Conservation (phyloP, 768 basidiomycete genomes). For the Pulveroboletus sp. region DNA sequence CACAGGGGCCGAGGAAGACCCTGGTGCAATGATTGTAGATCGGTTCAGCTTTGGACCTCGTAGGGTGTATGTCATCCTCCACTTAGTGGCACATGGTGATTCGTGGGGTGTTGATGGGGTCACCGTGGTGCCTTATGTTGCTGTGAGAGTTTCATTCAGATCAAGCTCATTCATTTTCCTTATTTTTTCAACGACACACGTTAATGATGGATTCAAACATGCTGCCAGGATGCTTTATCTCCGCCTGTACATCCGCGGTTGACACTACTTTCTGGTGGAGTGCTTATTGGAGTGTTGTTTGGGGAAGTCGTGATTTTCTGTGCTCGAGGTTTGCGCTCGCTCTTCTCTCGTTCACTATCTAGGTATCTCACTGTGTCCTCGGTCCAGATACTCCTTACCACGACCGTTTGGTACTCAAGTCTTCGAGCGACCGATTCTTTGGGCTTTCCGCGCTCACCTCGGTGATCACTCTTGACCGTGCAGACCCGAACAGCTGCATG, state of each 20-base stretch:
- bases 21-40: slow-evolving; percentile 30
- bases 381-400: slow-evolving; percentile 60
- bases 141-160: slow-evolving; percentile 40
- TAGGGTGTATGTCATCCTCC: slow-evolving; percentile 60
- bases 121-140: slow-evolving; percentile 68
- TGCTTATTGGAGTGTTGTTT: slow-evolving; percentile 60
- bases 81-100: slow-evolving; percentile 33
- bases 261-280: slow-evolving; percentile 54
- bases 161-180: not conserved
- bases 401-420: slow-evolving; percentile 70
- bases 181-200: not conserved
- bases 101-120: slow-evolving; percentile 34
- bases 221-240: slow-evolving; percentile 53
- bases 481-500: slow-evolving; percentile 9
- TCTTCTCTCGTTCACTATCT: not conserved
- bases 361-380: not conserved
- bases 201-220: not conserved
- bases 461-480: slow-evolving; percentile 19
- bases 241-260: slow-evolving; percentile 71
- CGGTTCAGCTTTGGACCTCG: slow-evolving; percentile 44
- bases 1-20: slow-evolving; percentile 38
- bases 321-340: slow-evolving; percentile 46
- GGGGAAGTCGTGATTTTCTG: slow-evolving; percentile 74
- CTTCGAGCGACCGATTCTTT: slow-evolving; percentile 61
- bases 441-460: slow-evolving; percentile 53